Conservation (phyloP, 225 moss, liverwort and hornwort species). For the Bryoerythrophyllum caledonicum region DNA sequence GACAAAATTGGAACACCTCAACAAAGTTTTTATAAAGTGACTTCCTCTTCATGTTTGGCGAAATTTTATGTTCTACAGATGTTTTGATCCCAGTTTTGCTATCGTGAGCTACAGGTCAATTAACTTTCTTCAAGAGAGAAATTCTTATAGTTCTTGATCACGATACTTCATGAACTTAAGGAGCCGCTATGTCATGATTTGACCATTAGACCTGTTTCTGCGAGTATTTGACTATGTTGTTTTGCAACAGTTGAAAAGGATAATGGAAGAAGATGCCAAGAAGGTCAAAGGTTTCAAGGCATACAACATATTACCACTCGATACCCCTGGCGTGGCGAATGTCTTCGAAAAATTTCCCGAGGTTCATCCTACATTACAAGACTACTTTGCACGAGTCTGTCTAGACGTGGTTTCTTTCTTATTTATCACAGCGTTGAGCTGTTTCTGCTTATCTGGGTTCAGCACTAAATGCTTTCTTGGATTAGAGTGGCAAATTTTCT, state of each 20-base stretch:
- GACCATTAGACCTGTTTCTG: not conserved
- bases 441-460: slow-evolving; percentile 6
- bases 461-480: not conserved
- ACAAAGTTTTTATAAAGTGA: not conserved
- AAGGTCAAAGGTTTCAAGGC: slow-evolving; percentile 85
- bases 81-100: slow-evolving; percentile 10
- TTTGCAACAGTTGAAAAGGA: slow-evolving; percentile 66
- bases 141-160: not conserved
- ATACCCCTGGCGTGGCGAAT: slow-evolving; percentile 93
- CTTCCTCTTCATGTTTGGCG: not conserved
- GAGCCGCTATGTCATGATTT: slow-evolving; percentile 2
- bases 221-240: slow-evolving; percentile 17
- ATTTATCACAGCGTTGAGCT: slow-evolving; percentile 19
- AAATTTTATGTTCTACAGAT: not conserved
- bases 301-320: slow-evolving; percentile 93
- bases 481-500: not conserved
- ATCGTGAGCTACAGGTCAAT: not conserved
- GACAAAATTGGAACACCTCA: not conserved
- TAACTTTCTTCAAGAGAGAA: not conserved
- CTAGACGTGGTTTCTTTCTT: slow-evolving; percentile 2
- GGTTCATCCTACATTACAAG: slow-evolving; percentile 37
- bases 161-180: slow-evolving; percentile 9
- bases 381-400: slow-evolving; percentile 8
- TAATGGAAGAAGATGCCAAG: slow-evolving; percentile 86
- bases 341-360: slow-evolving; percentile 82